Conservation (phyloP, 305 asterid species). For the Rubia balearica region DNA sequence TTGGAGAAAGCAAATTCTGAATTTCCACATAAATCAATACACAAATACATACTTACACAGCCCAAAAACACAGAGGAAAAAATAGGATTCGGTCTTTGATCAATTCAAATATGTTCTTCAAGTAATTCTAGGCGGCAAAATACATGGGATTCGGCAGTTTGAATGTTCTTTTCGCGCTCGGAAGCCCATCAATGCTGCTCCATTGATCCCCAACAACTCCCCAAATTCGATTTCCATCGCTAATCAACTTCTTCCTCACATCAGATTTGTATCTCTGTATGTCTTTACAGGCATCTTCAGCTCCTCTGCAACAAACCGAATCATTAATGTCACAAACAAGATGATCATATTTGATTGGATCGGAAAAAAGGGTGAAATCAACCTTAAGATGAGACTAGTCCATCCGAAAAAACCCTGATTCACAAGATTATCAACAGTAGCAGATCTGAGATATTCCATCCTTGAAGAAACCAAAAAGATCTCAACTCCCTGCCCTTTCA, state of each 20-base stretch:
- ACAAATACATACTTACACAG: neutral
- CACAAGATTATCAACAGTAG: constrained; percentile 65
- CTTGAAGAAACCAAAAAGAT: constrained; percentile 65
- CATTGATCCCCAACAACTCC: constrained; percentile 55
- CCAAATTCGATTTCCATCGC: constrained; percentile 21
- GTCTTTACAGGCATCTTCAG: constrained; percentile 36
- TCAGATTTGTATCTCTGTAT: constrained; percentile 41
- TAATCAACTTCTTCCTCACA: constrained; percentile 42
- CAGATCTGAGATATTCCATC: constrained; percentile 61
- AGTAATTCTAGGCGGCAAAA: constrained; percentile 35
- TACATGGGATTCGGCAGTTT: constrained; percentile 71
- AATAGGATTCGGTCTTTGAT: neutral
- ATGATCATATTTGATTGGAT: neutral
- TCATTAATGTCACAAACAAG: neutral
- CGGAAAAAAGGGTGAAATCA: neutral
- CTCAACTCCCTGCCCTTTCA: constrained; percentile 48
- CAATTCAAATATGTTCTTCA: neutral
- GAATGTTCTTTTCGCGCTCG: constrained; percentile 51
- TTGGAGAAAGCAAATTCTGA: neutral
- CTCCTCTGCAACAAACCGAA: constrained; percentile 24
- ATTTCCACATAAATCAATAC: neutral
- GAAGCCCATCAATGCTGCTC: constrained; percentile 65
- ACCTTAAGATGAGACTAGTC: constrained; percentile 59
- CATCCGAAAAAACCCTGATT: constrained; percentile 63
- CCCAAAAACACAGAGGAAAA: neutral